phyloP scores from a whole-genome alignment of 305 asterid species.

The Fraxinus baroniana region DNA sequence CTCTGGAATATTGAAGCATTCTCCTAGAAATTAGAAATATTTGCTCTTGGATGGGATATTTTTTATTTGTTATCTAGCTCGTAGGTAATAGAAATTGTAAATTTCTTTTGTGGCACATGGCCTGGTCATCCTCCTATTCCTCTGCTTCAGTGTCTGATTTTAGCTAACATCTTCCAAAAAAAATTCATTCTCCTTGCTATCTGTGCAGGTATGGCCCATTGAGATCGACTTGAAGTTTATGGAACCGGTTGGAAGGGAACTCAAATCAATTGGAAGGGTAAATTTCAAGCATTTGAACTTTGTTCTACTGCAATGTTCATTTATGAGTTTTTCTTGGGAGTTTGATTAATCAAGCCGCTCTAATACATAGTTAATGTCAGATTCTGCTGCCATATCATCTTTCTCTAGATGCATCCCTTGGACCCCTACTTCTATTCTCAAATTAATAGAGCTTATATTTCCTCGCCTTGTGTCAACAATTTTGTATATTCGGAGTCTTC shows the following conservation, averaged over 20 bases:
- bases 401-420: neutral
- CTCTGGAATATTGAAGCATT: neutral
- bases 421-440: neutral
- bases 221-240: slow-evolving; percentile 80
- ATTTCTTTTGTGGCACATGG: neutral
- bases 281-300: slow-evolving; percentile 12
- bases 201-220: slow-evolving; percentile 85
- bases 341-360: neutral
- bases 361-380: neutral
- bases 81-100: neutral
- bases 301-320: neutral
- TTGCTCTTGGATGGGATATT: neutral
- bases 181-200: neutral
- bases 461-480: neutral
- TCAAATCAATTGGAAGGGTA: slow-evolving; percentile 73
- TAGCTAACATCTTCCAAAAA: neutral
- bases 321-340: neutral
- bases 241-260: slow-evolving; percentile 91
- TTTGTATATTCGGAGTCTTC: neutral
- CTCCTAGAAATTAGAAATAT: neutral
- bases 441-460: neutral
- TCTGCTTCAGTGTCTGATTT: neutral
- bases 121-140: neutral
- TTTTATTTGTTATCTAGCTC: neutral
- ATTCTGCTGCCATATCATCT: neutral